Percentiles rank a stretch among this genome's conserved stretches.
Conservation (phyloP, 495 filamentous ascomycete species). For the Aspergillus steynii region DNA sequence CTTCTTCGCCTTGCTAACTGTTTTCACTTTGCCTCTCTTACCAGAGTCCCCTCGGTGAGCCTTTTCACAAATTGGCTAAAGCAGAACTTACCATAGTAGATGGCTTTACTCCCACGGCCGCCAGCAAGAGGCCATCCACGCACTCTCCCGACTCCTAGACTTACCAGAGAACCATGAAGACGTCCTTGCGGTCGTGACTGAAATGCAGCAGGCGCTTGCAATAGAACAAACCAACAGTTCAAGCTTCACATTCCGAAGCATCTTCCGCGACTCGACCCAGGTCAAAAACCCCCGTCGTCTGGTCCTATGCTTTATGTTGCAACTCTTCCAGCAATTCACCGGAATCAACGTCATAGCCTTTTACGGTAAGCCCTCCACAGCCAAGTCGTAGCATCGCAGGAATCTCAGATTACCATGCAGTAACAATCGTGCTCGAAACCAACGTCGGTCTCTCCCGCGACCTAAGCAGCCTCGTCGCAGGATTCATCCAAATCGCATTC, state of each 20-base stretch:
- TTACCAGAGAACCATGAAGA: conserved; percentile 18
- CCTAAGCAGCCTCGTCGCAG: conserved; percentile 37
- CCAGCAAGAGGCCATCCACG: conserved; percentile 38
- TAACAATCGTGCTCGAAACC: conserved; percentile 10
- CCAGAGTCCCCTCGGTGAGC: conserved; percentile 28
- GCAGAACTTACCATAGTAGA: conserved; percentile 4
- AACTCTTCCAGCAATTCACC: conserved; percentile 18
- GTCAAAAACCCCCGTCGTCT: conserved; percentile 10
- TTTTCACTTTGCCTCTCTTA: conserved; percentile 22
- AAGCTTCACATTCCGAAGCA: conserved; percentile 1
- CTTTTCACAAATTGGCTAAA: not conserved
- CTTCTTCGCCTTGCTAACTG: conserved; percentile 25
- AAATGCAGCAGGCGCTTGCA: conserved; percentile 14
- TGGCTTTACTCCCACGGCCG: conserved; percentile 42
- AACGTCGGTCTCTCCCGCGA: conserved; percentile 24
- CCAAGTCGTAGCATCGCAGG: not conserved
- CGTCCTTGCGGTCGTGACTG: not conserved
- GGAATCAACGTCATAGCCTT: conserved; percentile 22
- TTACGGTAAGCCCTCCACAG: conserved; percentile 9
- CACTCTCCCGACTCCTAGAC: conserved; percentile 35
- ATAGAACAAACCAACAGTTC: conserved; percentile 7
- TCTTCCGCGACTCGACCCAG: conserved; percentile 8
- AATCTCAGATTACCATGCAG: not conserved
- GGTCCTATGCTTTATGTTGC: conserved; percentile 6
- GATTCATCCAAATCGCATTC: conserved; percentile 49